A percentile compares a stretch with the other conserved stretches of the same genome.
Evolutionary conservation across 257 asterid genomes (phyloP).

Genomic region (Parsonsia alboflavescens): DNA sequence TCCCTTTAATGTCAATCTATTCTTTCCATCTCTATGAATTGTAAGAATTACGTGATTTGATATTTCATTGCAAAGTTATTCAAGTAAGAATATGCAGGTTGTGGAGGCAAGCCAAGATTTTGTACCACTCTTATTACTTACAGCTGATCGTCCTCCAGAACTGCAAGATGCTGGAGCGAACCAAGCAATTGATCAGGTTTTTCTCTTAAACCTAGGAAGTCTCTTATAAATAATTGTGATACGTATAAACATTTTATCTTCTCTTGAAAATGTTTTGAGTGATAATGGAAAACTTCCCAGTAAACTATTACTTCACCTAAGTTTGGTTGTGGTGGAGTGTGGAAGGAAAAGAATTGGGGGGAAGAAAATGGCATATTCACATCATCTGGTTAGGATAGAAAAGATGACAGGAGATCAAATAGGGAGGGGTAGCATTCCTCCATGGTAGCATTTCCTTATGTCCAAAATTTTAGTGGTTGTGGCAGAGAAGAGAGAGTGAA

Average conservation of each 20-base stretch:
- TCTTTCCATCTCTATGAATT: neutral
- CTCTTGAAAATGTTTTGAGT: neutral
- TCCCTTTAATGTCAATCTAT: neutral
- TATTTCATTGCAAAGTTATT: neutral
- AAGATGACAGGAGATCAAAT: neutral
- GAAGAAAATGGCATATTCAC: neutral
- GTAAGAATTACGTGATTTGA: neutral
- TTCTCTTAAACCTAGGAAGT: neutral
- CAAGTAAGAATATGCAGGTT: conserved; percentile 41
- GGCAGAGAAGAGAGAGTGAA: neutral
- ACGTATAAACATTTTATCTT: neutral
- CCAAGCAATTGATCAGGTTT: conserved; percentile 95
- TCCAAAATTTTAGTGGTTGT: neutral
- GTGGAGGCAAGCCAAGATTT: conserved; percentile 98
- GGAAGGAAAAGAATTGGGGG: neutral
- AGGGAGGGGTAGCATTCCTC: neutral
- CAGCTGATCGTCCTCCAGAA: conserved; percentile 99
- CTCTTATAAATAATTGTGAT: neutral
- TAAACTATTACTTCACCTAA: neutral
- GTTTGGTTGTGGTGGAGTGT: neutral
- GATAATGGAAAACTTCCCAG: neutral
- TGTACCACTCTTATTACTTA: conserved; percentile 76
- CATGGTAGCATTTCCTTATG: neutral
- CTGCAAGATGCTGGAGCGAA: conserved; percentile 91
- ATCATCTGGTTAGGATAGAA: neutral